Conservation (phyloP, 2,329 filamentous ascomycete species). For the Dichotomopilus funicola region DNA sequence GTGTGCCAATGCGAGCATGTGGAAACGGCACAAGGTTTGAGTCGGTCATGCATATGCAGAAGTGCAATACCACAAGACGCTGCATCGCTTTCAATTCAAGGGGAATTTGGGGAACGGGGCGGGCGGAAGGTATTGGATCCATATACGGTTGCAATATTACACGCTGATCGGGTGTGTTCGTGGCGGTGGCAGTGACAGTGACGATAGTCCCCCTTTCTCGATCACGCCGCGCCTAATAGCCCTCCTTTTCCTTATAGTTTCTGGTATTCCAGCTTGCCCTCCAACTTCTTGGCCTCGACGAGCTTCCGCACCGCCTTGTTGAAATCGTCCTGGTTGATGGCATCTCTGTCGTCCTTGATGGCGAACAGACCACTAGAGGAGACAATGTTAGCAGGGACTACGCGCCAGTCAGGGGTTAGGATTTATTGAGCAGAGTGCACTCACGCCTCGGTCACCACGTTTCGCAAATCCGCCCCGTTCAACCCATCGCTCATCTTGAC, state of each 20-base stretch:
- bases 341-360: conserved; percentile 95
- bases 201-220: not conserved
- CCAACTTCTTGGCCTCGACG: conserved; percentile 93
- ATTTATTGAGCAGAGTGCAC: conserved; percentile 32
- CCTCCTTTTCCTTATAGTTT: conserved; percentile 58
- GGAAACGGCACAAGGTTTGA: no score
- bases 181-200: not conserved
- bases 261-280: conserved; percentile 97
- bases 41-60: no score
- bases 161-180: conserved; percentile 9
- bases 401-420: no score
- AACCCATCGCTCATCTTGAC: conserved; percentile 99
- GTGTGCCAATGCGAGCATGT: no score
- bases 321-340: conserved; percentile 97
- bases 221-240: not conserved
- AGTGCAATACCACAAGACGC: no score
- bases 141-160: conserved; percentile 21
- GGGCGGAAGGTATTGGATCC: not conserved
- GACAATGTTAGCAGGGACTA: conserved; percentile 12
- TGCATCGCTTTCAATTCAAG: no score
- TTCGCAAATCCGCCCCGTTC: conserved; percentile 94
- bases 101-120: no score
- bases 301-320: conserved; percentile 99
- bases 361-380: conserved; percentile 74
- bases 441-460: conserved; percentile 97